A percentile compares a stretch with the other conserved stretches of the same genome.
Conservation (phyloP, 2,329 filamentous ascomycete genomes). For the Talaromyces sp. region DNA sequence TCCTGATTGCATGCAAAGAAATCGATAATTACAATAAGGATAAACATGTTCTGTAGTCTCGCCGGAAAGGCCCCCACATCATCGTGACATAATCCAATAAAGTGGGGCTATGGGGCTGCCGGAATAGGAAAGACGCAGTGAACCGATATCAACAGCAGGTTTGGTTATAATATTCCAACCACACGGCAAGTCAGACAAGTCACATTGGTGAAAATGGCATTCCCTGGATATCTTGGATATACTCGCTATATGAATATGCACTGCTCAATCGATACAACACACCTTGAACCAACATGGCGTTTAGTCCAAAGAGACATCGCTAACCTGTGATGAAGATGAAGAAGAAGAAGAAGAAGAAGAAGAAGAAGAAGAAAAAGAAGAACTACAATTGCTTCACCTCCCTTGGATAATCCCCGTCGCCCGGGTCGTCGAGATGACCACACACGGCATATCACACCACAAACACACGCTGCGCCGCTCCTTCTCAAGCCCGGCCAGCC, state of each 20-base stretch:
- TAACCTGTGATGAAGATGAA: too few relatives aligned
- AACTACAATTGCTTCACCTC: too few relatives aligned
- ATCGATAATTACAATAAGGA: too few relatives aligned
- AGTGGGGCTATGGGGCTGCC: not conserved
- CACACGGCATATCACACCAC: conserved; percentile 23
- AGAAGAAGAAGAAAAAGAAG: too few relatives aligned
- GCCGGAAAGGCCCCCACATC: not conserved
- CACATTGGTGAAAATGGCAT: not conserved
- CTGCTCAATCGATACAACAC: not conserved
- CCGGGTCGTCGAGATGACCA: not conserved
- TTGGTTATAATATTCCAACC: too few relatives aligned
- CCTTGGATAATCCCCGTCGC: not conserved
- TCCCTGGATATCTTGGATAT: too few relatives aligned
- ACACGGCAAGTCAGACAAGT: not conserved
- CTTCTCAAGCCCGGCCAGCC: conserved; percentile 17
- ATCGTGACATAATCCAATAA: not conserved
- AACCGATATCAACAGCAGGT: not conserved
- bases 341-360: too few relatives aligned
- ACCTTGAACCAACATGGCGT: not conserved
- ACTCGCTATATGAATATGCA: not conserved
- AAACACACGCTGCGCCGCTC: conserved; percentile 26
- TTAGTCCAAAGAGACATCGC: not conserved
- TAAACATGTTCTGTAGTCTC: too few relatives aligned
- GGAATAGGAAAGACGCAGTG: not conserved
- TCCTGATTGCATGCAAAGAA: not conserved